Evolutionary conservation across 2,329 filamentous ascomycete genomes (phyloP), one percentile per base, ranked within the genome.

Genomic region (Diaporthe humulicola): DNA sequence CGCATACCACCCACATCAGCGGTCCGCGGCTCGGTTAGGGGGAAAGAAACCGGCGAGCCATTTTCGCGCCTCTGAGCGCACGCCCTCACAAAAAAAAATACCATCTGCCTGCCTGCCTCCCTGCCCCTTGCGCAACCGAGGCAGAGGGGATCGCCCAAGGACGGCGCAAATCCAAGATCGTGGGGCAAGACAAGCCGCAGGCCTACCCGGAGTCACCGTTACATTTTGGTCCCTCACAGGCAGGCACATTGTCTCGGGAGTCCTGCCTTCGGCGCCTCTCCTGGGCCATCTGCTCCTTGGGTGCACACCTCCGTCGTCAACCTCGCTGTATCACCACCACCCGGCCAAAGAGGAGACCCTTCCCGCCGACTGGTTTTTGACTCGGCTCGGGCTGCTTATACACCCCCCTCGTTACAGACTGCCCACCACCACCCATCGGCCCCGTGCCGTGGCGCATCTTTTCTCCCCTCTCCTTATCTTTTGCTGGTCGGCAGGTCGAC

Each of bases 381-480:
- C 33, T 52, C 45, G 70, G 42, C 25, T 71, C 56, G 58, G 48
- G 42, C 56, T 54, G 45, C 57, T 64, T 38, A 52, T 67, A 74
- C 57, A 72, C 40, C 61, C 60, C 71, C 38, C 45, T 57, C 40
- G 60, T 56, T 57, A 25, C 42, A 60, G 73, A 30, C 73, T 74
- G 69, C 73, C 69, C 69, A 74, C 69, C 73, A 72, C 25, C 60
- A 33, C 57, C 57, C 36, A 36, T 17, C 56, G 38, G 36, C 56
- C 45, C 54, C 28, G 61, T 70, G 61, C 54, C 28, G 61, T 70
- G 61, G 56, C 54, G 45, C 74, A 57, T 67, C 74, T 70, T 38
- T 57, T 64, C 45, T 38, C 61, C 61, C 61, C 58, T 73, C 70
- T 64, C 60, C 70, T 73, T 73, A 73, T 73, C 71, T 64, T 64